phyloP scores from a whole-genome alignment of 2,329 filamentous ascomycete genomes.

The Penicillium sp. region DNA sequence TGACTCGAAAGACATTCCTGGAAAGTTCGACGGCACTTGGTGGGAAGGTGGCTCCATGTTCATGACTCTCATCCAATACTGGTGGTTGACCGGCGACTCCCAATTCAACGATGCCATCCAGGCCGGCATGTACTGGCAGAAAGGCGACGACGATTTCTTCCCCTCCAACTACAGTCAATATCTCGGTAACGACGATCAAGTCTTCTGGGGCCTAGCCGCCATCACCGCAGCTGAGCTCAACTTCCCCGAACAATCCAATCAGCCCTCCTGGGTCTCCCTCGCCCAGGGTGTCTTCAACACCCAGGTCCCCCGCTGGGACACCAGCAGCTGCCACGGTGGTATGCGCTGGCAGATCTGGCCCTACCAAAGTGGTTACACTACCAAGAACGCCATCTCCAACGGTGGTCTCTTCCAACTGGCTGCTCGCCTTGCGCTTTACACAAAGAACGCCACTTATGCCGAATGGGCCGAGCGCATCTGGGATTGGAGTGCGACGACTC shows the following conservation, averaged over 20 bases:
- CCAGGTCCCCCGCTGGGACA: slow-evolving; percentile 72
- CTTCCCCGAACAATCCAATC: slow-evolving; percentile 67
- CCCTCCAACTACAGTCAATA: slow-evolving; percentile 57
- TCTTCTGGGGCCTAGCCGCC: slow-evolving; percentile 83
- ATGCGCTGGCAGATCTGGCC: slow-evolving; percentile 84
- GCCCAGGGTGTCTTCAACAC: slow-evolving; percentile 80
- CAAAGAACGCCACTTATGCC: slow-evolving; percentile 74
- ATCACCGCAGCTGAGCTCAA: slow-evolving; percentile 77
- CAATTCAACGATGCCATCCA: slow-evolving; percentile 69
- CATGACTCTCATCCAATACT: slow-evolving; percentile 75
- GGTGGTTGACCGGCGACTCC: slow-evolving; percentile 76
- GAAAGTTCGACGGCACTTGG: slow-evolving; percentile 42
- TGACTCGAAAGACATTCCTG: slow-evolving; percentile 41
- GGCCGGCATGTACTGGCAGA: slow-evolving; percentile 72
- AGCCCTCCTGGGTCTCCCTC: slow-evolving; percentile 75
- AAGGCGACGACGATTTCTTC: slow-evolving; percentile 76
- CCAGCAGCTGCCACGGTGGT: slow-evolving; percentile 67
- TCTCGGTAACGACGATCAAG: slow-evolving; percentile 60
- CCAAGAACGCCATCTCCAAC: slow-evolving; percentile 62
- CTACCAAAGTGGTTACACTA: slow-evolving; percentile 68
- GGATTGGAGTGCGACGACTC: slow-evolving; percentile 58
- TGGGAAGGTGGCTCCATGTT: slow-evolving; percentile 77
- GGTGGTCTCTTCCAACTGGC: slow-evolving; percentile 60
- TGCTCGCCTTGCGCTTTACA: slow-evolving; percentile 74
- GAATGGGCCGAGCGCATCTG: slow-evolving; percentile 73